These are phyloP conservation scores for Arabidopsis lyrata DNA, from an alignment of 441 rosid species.

Conservation along the genomic window DNA sequence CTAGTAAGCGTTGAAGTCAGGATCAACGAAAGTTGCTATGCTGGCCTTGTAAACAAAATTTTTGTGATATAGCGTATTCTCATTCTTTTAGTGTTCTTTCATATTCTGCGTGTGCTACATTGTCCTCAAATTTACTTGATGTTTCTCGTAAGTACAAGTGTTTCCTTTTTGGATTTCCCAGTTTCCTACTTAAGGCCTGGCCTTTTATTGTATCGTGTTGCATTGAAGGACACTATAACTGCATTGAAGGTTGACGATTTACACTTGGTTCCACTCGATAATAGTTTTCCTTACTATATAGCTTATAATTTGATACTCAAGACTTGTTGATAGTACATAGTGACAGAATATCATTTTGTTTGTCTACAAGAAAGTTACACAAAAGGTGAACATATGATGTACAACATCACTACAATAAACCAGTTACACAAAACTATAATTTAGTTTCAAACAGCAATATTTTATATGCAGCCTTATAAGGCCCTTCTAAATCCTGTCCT, in stretches of 20 bases:
- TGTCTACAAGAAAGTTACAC: neutral
- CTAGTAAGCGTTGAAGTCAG: conserved; percentile 21
- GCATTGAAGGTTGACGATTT: neutral
- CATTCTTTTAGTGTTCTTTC: conserved; percentile 38
- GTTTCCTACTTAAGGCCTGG: neutral
- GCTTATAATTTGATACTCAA: neutral
- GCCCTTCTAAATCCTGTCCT: neutral
- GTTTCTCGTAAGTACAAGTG: conserved; percentile 34
- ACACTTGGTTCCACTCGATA: neutral
- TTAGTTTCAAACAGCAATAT: neutral
- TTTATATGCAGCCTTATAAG: neutral
- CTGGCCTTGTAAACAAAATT: conserved; percentile 35
- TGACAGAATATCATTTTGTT: neutral
- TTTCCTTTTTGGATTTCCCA: neutral
- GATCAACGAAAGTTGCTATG: conserved; percentile 27
- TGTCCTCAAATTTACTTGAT: conserved; percentile 4
- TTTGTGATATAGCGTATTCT: conserved; percentile 40
- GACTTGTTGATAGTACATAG: neutral
- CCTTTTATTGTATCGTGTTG: neutral
- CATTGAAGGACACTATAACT: neutral
- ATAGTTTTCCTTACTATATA: neutral
- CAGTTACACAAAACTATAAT: neutral
- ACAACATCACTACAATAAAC: neutral
- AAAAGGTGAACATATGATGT: neutral
- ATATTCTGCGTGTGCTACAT: conserved; percentile 27